Evolutionary conservation across 345 rosid genomes (phyloP).

Genomic region (Luvunga scandens): DNA sequence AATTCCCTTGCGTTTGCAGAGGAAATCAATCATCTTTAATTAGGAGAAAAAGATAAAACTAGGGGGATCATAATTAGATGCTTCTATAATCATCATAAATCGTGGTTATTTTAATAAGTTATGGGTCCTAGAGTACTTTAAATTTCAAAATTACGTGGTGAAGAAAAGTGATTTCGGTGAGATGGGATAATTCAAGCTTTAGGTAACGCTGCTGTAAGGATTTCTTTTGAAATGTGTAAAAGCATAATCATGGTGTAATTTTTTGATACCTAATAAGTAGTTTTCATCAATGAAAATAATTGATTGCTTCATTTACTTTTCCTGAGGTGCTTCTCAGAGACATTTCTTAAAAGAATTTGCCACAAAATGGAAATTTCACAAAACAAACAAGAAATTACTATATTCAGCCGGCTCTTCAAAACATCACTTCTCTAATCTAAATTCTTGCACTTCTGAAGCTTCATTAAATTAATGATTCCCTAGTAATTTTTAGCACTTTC

Average conservation of each 20-base stretch:
- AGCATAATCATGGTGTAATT: neutral
- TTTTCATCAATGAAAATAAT: neutral
- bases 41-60: neutral
- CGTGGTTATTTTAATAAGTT: conserved; percentile 11
- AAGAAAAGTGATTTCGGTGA: neutral
- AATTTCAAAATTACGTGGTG: conserved; percentile 4
- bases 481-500: neutral
- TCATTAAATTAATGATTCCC: too few relatives aligned
- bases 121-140: conserved; percentile 1
- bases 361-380: neutral
- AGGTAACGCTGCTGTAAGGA: neutral
- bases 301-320: neutral
- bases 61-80: conserved; percentile 21
- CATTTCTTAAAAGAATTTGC: neutral
- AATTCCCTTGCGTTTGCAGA: too few relatives aligned
- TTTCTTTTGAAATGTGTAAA: neutral
- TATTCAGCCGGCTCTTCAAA: neutral
- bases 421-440: neutral
- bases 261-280: neutral
- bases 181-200: neutral
- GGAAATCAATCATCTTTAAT: neutral
- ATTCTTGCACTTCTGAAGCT: neutral
- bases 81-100: conserved; percentile 18
- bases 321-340: neutral
- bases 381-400: neutral